Evolutionary conservation across 805 yeast species (phyloP), one percentile per base, ranked within the genome.

Genomic region (Yarrowia sp.): DNA sequence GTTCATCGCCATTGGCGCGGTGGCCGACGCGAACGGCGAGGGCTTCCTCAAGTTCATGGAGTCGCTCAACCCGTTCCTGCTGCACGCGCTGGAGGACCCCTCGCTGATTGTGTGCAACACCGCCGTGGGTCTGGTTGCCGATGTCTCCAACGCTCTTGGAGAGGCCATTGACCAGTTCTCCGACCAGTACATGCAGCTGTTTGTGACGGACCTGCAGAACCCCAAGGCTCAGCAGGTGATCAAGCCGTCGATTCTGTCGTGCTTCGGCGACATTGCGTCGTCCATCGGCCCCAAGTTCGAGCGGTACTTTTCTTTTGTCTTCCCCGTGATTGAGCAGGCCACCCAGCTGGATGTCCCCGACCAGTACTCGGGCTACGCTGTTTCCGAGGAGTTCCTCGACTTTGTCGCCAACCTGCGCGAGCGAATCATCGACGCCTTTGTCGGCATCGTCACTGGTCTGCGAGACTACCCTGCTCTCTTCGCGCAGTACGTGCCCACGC

Each of bases 221-320:
- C 79, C 81, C 41, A 82, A 81, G 62, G 85, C 90, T 18, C 86
- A 86, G 71, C 83, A 89, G 64, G 97, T 90, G 65, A 80, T 93
- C 67, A 86, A 89, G 73, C 97, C 97, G 16, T 81, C 90, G 21
- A 90, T 93, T 27, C 77, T 94, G 67, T 89, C 97, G 12, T 90
- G 96, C 69, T 90, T 94, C 73, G 99, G 99, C 66, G 99, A 94
- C 74, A 83, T 94, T 69, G 97, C 98, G 4, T 83, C 96, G 0
- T 85, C 94, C 13, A 84, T 92, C 65, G 97, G 97, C 4, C 72
- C 80, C 2, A 83, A 80, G 62, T 94, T 93, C 74, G 80, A 81
- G 66, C 90, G 86, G 63, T 94, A 90, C 74, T 76, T 91, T 66
- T 83, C 80, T 36, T 89, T 84, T 64, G 96, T 91, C 32, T 87